Conservation (phyloP, 208 protist genomes). For the Acanthamoeba polyphaga region DNA sequence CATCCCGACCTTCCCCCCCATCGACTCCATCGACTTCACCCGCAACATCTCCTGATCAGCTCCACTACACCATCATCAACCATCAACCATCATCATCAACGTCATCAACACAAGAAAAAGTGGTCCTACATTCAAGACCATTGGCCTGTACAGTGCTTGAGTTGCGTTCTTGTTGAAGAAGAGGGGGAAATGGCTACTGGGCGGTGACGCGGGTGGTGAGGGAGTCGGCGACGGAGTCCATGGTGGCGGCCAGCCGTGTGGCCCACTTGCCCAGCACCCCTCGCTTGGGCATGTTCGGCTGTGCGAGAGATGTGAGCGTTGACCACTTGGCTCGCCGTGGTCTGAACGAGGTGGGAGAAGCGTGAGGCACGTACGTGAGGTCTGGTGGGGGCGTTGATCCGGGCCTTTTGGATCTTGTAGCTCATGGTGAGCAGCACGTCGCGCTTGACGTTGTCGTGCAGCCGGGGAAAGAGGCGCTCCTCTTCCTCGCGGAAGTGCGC, state of each 20-base stretch:
- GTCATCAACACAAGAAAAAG: too few species aligned
- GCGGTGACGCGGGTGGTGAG: slow-evolving; percentile 42
- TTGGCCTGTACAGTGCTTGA: too few species aligned
- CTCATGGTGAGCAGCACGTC: slow-evolving; percentile 34
- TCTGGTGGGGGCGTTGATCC: slow-evolving; percentile 23
- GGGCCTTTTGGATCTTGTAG: slow-evolving; percentile 35
- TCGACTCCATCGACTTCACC: slow-evolving; percentile 20
- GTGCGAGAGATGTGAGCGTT: too few species aligned
- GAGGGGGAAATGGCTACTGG: background rate
- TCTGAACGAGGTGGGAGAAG: background rate
- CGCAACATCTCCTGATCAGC: background rate
- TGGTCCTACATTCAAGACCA: too few species aligned
- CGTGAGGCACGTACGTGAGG: slow-evolving; percentile 16
- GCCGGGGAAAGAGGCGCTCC: background rate
- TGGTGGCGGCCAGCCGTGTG: slow-evolving; percentile 20
- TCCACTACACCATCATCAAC: too few species aligned
- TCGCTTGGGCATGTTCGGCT: slow-evolving; percentile 43
- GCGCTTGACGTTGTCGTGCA: background rate
- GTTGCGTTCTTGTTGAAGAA: too few species aligned
- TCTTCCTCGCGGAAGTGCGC: slow-evolving; percentile 47
- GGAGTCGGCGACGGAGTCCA: slow-evolving; percentile 51
- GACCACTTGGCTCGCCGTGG: too few species aligned
- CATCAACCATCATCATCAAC: too few species aligned
- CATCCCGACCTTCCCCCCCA: background rate
- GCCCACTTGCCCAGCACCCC: slow-evolving; percentile 70